These are phyloP conservation scores for Pestalotiopsis sp. DNA, from an alignment of 2,329 filamentous ascomycete species.

Conservation along the genomic window DNA sequence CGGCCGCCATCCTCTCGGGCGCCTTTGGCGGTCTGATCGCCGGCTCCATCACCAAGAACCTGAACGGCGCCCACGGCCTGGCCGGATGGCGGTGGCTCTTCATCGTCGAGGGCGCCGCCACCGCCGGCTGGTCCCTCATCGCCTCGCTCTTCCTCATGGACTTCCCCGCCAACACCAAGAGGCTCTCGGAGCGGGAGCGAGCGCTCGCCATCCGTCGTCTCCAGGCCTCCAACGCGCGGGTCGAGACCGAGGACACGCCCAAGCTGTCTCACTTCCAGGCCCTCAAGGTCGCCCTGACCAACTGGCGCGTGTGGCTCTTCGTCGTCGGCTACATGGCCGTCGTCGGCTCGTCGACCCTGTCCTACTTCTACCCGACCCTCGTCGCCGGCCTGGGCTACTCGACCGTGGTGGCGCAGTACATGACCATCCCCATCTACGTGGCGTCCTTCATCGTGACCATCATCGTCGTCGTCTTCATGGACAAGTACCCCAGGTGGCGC, in stretches of 20 bases:
- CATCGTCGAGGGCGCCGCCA: slow-evolving; percentile 66
- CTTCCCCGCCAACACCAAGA: slow-evolving; percentile 11
- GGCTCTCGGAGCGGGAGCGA: slow-evolving; percentile 7
- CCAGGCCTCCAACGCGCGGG: slow-evolving; percentile 51
- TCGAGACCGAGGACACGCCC: slow-evolving; percentile 65
- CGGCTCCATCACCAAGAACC: slow-evolving; percentile 56
- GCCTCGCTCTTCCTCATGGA: slow-evolving; percentile 42
- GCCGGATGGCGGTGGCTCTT: slow-evolving; percentile 57
- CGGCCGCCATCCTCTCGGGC: slow-evolving; percentile 69
- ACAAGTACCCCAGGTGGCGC: slow-evolving; percentile 46
- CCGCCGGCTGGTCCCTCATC: slow-evolving; percentile 49
- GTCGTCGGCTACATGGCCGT: slow-evolving; percentile 44
- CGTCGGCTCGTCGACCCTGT: slow-evolving; percentile 46
- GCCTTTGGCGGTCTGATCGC: slow-evolving; percentile 67
- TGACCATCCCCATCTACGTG: slow-evolving; percentile 48
- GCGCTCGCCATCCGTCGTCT: slow-evolving; percentile 37
- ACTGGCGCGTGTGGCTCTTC: slow-evolving; percentile 43
- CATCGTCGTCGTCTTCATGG: slow-evolving; percentile 48
- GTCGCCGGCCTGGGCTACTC: slow-evolving; percentile 54
- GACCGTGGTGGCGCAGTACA: slow-evolving; percentile 49
- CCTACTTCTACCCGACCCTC: slow-evolving; percentile 48
- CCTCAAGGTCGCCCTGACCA: slow-evolving; percentile 33
- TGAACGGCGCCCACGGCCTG: slow-evolving; percentile 54
- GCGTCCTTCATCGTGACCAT: slow-evolving; percentile 47
- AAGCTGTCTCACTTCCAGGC: slow-evolving; percentile 34